phyloP scores from a whole-genome alignment of 768 basidiomycete species.

The Mycena rosella region DNA sequence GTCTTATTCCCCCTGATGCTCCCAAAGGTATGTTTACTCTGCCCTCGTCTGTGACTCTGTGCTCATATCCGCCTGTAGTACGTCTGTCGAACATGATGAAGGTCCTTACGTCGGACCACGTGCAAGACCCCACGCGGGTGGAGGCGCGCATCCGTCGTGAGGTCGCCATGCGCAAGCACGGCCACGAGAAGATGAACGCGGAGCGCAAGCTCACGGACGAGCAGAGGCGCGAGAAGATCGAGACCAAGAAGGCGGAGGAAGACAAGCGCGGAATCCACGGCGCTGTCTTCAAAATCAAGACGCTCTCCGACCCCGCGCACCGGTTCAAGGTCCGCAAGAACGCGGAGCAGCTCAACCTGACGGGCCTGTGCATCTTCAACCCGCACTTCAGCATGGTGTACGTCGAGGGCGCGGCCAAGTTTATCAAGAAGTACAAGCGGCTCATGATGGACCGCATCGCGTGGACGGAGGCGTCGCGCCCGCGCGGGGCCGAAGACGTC shows the following conservation, averaged over 20 bases:
- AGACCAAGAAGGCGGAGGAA: constrained; percentile 87
- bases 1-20: constrained; percentile 92
- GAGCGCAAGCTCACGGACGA: constrained; percentile 95
- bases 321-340: constrained; percentile 98
- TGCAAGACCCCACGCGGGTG: constrained; percentile 97
- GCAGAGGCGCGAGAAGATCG: constrained; percentile 87
- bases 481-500: constrained; percentile 79
- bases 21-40: constrained; percentile 79
- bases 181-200: constrained; percentile 93
- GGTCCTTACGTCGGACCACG: constrained; percentile 95
- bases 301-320: constrained; percentile 91
- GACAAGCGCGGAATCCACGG: constrained; percentile 88
- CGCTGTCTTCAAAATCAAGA: constrained; percentile 92
- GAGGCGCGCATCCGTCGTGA: constrained; percentile 96
- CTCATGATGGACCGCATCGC: constrained; percentile 89
- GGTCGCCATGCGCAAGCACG: constrained; percentile 89
- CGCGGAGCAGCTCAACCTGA: constrained; percentile 90
- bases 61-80: constrained; percentile 60
- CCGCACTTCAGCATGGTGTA: constrained; percentile 91
- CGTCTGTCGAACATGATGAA: constrained; percentile 97
- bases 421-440: constrained; percentile 87
- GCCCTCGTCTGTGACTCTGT: neutral
- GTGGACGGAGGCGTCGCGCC: constrained; percentile 93
- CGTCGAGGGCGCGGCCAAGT: constrained; percentile 91
- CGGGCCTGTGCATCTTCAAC: constrained; percentile 93